Percentiles rank a stretch among this genome's conserved stretches.
phyloP scores from a whole-genome alignment of 2,329 filamentous ascomycete genomes.

The Lachnellula arida region DNA sequence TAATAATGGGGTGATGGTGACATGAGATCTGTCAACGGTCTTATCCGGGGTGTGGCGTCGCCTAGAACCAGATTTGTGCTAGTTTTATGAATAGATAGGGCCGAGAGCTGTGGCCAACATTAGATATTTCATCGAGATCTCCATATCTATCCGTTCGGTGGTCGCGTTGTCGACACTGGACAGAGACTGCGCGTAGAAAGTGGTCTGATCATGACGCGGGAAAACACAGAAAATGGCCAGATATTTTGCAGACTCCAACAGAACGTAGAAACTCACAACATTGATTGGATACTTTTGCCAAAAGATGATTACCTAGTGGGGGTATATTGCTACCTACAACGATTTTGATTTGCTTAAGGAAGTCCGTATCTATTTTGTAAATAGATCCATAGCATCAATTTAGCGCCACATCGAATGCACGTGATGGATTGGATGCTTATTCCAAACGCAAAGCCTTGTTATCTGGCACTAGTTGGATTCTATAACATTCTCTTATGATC shows the following conservation, averaged over 20 bases:
- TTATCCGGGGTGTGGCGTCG: slow-evolving; percentile 2
- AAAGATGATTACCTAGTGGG: not conserved
- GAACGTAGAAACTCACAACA: not conserved
- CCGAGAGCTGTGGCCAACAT: not conserved
- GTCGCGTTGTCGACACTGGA: not conserved
- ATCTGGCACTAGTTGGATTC: too few species aligned
- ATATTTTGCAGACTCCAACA: not conserved
- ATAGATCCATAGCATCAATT: too few species aligned
- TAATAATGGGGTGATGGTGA: slow-evolving; percentile 12
- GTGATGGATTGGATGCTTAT: too few species aligned
- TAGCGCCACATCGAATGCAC: too few species aligned
- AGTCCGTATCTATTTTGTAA: too few species aligned
- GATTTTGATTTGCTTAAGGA: too few species aligned
- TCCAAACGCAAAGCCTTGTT: too few species aligned
- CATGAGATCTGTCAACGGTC: slow-evolving; percentile 7
- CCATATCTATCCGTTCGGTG: not conserved
- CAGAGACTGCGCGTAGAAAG: not conserved
- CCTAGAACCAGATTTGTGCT: not conserved
- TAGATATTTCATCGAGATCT: not conserved
- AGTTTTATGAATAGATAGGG: slow-evolving; percentile 6
- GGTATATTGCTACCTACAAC: not conserved
- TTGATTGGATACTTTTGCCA: not conserved
- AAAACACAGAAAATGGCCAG: not conserved
- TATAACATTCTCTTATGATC: too few species aligned
- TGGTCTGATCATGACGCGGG: slow-evolving; percentile 10